These are phyloP conservation scores for Triticum turgidum DNA, from an alignment of 176 grass and related monocot genomes.

Conservation along the genomic window DNA sequence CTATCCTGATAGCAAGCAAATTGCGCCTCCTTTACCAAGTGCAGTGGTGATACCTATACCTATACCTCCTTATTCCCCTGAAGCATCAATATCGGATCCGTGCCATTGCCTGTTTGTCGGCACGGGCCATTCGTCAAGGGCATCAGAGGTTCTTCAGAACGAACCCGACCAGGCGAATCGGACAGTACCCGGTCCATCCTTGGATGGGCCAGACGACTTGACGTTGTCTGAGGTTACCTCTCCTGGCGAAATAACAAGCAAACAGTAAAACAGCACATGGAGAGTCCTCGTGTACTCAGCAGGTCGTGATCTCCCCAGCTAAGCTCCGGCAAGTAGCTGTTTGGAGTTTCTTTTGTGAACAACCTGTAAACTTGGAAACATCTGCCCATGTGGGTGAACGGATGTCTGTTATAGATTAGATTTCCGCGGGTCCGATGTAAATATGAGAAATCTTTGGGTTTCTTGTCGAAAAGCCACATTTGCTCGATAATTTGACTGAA, in stretches of 20 bases:
- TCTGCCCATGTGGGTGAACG: not conserved
- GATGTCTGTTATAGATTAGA: conserved; percentile 30
- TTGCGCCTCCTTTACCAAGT: conserved; percentile 12
- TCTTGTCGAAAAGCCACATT: not conserved
- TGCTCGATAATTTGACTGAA: not conserved
- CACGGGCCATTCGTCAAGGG: conserved; percentile 39
- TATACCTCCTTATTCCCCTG: conserved; percentile 41
- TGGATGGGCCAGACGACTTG: conserved; percentile 35
- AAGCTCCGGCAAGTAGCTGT: conserved; percentile 35
- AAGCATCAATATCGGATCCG: conserved; percentile 41
- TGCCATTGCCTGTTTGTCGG: conserved; percentile 42
- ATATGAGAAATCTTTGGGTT: conserved; percentile 42
- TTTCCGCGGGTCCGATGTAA: conserved; percentile 26
- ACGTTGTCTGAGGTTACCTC: conserved; percentile 25
- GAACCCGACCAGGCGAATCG: conserved; percentile 53
- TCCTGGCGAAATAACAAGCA: conserved; percentile 35
- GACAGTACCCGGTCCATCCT: conserved; percentile 14
- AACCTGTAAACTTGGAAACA: conserved; percentile 20
- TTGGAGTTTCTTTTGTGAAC: not conserved
- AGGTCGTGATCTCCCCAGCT: conserved; percentile 29
- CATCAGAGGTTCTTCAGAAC: conserved; percentile 40
- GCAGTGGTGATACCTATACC: conserved; percentile 8
- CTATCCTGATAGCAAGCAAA: conserved; percentile 57
- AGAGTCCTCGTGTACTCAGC: conserved; percentile 40
- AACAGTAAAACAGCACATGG: conserved; percentile 38